Base-by-base conservation (phyloP, 2,329 filamentous ascomycete species). In the Xylariaceae sp. region DNA sequence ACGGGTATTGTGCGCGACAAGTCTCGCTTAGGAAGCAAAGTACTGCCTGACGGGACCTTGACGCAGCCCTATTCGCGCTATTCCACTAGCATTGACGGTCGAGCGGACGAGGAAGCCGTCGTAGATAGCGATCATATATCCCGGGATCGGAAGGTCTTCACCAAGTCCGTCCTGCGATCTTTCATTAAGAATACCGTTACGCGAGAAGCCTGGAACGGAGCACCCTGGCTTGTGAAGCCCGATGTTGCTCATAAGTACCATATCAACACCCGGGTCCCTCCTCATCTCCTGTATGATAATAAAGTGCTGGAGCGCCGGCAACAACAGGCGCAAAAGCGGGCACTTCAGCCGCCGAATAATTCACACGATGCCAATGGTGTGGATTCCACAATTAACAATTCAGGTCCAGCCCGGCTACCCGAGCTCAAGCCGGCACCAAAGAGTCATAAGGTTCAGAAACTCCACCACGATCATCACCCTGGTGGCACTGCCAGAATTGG, bases 151-250 rank as follows among this genome's bases (percentile, higher is more conserved):
- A 95, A 92, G 65, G 81, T 89, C 46, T 99, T 97, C 68, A 96
- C 92, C 31, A 97, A 99, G 72, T 86, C 91, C 47, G 91, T 96
- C 70, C 77, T 99, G 41, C 85, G 92, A 35, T 90, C 91, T 4
- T 99, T 96, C 62, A 89, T 99, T 60, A 96, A 96, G 69, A 91
- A 95, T 71, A 94, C 91, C 0, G 87, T 96, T n/a, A 87, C 86
- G 1, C 79, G 92, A 58, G 94, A 97, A 67, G 83, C 90, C 3
- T 97, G 91, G 90, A 92, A 85, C 57, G 92, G 92, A n/a, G 94
- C 94, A 0, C 92, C 94, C 0, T 99, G 94, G 94, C 76, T 95
- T 53, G 92, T 97, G 19, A 96, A 95, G 73, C 81, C 87, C 37
- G 85, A 90, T 51, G 85, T 95, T 56, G 94, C 94, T 1, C 83